Conservation (phyloP, 2,329 filamentous ascomycete species). For the Monosporascus sp. region DNA sequence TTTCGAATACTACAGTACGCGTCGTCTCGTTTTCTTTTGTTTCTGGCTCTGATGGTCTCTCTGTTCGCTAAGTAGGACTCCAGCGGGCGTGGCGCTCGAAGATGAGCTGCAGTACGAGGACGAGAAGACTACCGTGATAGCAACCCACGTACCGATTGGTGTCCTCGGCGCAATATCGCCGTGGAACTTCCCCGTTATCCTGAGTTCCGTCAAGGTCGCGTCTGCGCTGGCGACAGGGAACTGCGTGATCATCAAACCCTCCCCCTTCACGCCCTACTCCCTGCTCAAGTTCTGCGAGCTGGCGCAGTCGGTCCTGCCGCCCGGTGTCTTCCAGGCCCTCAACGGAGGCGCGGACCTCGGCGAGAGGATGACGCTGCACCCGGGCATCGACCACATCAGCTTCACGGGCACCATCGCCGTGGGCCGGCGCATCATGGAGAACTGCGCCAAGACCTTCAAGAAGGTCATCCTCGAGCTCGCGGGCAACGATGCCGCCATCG, state of each 20-base stretch:
- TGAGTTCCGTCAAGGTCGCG: conserved; percentile 45
- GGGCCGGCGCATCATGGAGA: conserved; percentile 43
- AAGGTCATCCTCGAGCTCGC: conserved; percentile 49
- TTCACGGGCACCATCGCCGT: conserved; percentile 54
- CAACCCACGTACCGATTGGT: conserved; percentile 42
- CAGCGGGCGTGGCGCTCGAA: conserved; percentile 33
- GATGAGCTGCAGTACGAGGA: conserved; percentile 44
- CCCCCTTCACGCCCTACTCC: conserved; percentile 50
- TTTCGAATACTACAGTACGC: conserved; percentile 32
- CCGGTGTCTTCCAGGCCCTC: conserved; percentile 51
- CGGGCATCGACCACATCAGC: conserved; percentile 49
- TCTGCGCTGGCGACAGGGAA: conserved; percentile 49
- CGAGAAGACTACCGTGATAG: conserved; percentile 34
- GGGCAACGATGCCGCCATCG: conserved; percentile 51
- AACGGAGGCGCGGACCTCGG: conserved; percentile 51
- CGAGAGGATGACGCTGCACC: conserved; percentile 48
- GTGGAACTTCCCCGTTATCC: conserved; percentile 52
- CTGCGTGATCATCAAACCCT: conserved; percentile 52
- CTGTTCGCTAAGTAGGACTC: neutral
- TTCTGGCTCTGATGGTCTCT: neutral
- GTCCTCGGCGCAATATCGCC: conserved; percentile 52
- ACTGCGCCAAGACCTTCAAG: conserved; percentile 47
- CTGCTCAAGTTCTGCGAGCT: conserved; percentile 49
- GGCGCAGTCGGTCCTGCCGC: conserved; percentile 42
- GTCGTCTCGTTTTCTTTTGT: neutral